Evolutionary conservation across 2,329 filamentous ascomycete genomes (phyloP), one percentile per base, ranked within the genome.

Genomic region (Coniella vitis): DNA sequence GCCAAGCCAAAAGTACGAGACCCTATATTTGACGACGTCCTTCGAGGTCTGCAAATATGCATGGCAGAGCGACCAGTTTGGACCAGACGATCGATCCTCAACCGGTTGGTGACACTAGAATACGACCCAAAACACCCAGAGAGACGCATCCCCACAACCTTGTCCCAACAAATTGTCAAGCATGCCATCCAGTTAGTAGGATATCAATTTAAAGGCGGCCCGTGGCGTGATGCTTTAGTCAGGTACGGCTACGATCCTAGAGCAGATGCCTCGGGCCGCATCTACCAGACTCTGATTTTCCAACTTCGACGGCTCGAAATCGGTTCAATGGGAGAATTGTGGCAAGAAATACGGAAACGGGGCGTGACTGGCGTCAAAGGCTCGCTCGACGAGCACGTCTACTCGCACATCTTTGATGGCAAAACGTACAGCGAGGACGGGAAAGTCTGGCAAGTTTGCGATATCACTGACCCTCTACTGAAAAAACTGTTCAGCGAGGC

Each of bases 381-480:
- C 56, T 50, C 49, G 37, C 56, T 54, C 14, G 54, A 56, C 19
- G 53, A 41, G 17, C 20, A 42, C 38, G 67, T 69, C 20, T 63
- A 69, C 31, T 66, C 17, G 63, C 90, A 97, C 64, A 71, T 91
- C 1, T 97, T 96, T 65, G 88, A 94, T 53, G 91, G 91, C 40
- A 73, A 81, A 51, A 77, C 76, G 2, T 80, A 91, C 47, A 80
- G 81, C 14, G 78, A 79, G 1, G 90, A 95, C 60, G 90, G 90
- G 35, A 93, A 93, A 60, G 84, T 93, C 43, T 98, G 90, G 86
- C 93, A 97, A 71, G 78, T 94, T 21, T 95, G 90, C 68, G 93
- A 98, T 64, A 84, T 97, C 47, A 85, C 81, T 0, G 91, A 97
- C 59, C 87, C 89, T 0, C 61, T 90, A 1, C 72, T 97, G 1